Evolutionary conservation across 331 rosid genomes (phyloP).

Genomic region (Ulmus americana): DNA sequence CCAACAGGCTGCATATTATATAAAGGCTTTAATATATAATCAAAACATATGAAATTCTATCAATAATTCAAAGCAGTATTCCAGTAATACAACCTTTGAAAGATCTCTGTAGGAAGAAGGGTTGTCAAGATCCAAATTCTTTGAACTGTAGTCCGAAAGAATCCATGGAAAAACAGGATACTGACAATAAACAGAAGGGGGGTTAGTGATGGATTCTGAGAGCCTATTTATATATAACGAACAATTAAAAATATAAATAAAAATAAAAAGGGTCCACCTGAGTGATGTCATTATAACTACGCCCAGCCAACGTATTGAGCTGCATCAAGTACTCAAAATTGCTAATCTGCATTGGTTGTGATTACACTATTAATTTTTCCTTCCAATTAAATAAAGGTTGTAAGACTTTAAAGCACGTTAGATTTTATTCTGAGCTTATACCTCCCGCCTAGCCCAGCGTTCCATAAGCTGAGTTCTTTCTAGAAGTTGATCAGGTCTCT

Average conservation of each 20-base stretch:
- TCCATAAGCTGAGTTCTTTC: slow-evolving; percentile 97
- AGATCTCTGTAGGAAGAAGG: slow-evolving; percentile 88
- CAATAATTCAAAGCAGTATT: slow-evolving; percentile 23
- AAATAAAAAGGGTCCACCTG: slow-evolving; percentile 62
- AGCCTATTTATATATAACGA: slow-evolving; percentile 16
- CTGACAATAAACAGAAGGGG: slow-evolving; percentile 41
- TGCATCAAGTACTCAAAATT: slow-evolving; percentile 98
- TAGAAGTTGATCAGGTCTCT: slow-evolving; percentile 92
- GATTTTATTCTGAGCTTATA: slow-evolving; percentile 32
- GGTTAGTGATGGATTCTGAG: slow-evolving; percentile 24
- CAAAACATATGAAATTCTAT: slow-evolving; percentile 13
- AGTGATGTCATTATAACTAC: slow-evolving; percentile 94
- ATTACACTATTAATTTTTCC: slow-evolving; percentile 18
- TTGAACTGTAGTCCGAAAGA: slow-evolving; percentile 86
- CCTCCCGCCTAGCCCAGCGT: slow-evolving; percentile 99
- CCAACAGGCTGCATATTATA: slow-evolving; percentile 72
- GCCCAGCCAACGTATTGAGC: slow-evolving; percentile 97
- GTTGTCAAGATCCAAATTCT: slow-evolving; percentile 75
- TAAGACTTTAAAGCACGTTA: neutral
- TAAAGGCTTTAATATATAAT: slow-evolving; percentile 14
- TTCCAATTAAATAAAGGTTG: neutral
- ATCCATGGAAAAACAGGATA: slow-evolving; percentile 99
- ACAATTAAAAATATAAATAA: neutral
- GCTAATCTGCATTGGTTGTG: slow-evolving; percentile 75
- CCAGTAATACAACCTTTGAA: slow-evolving; percentile 60